Conservation (phyloP, 2,329 filamentous ascomycete genomes). For the Colletotrichum scovillei region DNA sequence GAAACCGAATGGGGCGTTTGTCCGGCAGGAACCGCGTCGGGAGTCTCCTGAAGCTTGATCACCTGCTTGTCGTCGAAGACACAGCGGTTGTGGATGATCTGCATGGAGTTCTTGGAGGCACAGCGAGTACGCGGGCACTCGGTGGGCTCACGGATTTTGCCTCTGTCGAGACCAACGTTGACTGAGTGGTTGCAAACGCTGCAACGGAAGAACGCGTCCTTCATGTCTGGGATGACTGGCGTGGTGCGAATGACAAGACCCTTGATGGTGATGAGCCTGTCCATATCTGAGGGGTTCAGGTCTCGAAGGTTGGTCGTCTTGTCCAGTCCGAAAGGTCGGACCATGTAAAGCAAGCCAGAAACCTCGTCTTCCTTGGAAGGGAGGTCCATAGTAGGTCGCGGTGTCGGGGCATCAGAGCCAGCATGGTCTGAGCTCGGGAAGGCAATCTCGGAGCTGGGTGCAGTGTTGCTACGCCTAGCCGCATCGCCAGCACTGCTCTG, state of each 20-base stretch:
- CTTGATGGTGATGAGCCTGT: slow-evolving; percentile 94
- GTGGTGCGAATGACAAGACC: slow-evolving; percentile 96
- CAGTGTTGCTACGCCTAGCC: slow-evolving; percentile 48
- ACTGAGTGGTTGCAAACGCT: slow-evolving; percentile 92
- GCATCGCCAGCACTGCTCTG: slow-evolving; percentile 64
- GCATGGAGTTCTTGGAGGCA: slow-evolving; percentile 92
- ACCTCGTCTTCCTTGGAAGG: slow-evolving; percentile 83
- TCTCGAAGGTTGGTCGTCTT: slow-evolving; percentile 91
- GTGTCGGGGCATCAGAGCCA: slow-evolving; percentile 55
- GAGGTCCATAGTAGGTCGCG: slow-evolving; percentile 57
- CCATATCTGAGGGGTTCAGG: slow-evolving; percentile 86
- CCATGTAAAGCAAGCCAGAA: slow-evolving; percentile 82
- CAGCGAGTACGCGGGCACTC: slow-evolving; percentile 87
- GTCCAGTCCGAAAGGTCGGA: slow-evolving; percentile 90
- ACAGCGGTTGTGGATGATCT: slow-evolving; percentile 96
- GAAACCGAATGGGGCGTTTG: slow-evolving; percentile 98
- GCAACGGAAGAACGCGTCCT: slow-evolving; percentile 97
- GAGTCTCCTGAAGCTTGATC: slow-evolving; percentile 98
- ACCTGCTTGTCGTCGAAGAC: slow-evolving; percentile 97
- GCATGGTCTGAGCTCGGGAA: slow-evolving; percentile 83
- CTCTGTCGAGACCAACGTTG: slow-evolving; percentile 91
- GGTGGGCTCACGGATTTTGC: slow-evolving; percentile 95
- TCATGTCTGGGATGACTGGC: slow-evolving; percentile 98
- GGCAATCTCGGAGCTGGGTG: slow-evolving; percentile 78
- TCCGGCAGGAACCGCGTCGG: slow-evolving; percentile 92